Evolutionary conservation across 2,329 filamentous ascomycete species (phyloP).

Genomic region (Colletotrichum sp.): DNA sequence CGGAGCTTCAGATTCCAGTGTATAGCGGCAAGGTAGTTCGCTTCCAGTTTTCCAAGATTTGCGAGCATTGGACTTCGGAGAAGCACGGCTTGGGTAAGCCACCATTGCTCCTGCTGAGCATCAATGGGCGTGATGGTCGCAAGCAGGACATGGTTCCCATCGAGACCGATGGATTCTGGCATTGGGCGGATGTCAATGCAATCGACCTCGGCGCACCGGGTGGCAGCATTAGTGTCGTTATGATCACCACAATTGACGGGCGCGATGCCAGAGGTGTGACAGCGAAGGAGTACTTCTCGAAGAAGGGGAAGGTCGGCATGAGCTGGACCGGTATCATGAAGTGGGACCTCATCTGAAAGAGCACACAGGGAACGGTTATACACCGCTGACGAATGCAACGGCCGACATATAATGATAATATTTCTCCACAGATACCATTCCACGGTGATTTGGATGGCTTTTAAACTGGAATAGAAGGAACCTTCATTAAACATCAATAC

Average conservation of each 20-base stretch:
- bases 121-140: conserved; percentile 70
- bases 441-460: neutral
- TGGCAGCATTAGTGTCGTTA: conserved; percentile 69
- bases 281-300: conserved; percentile 49
- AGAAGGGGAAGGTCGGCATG: conserved; percentile 50
- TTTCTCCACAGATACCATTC: neutral
- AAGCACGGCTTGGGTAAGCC: conserved; percentile 69
- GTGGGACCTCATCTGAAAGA: conserved; percentile 54
- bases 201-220: conserved; percentile 71
- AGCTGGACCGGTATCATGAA: conserved; percentile 47
- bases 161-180: conserved; percentile 78
- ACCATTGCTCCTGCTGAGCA: conserved; percentile 72
- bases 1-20: conserved; percentile 64
- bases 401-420: conserved; percentile 17
- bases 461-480: neutral
- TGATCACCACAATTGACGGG: conserved; percentile 58
- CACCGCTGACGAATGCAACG: neutral
- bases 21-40: conserved; percentile 63
- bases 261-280: conserved; percentile 54
- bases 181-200: conserved; percentile 79
- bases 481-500: neutral
- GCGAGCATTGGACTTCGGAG: conserved; percentile 82
- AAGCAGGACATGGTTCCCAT: conserved; percentile 74
- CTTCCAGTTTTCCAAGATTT: conserved; percentile 82
- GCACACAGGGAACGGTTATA: neutral